Evolutionary conservation across 2,329 filamentous ascomycete genomes (phyloP), one percentile per base, ranked within the genome.

Genomic region (Fusarium miscanthi): DNA sequence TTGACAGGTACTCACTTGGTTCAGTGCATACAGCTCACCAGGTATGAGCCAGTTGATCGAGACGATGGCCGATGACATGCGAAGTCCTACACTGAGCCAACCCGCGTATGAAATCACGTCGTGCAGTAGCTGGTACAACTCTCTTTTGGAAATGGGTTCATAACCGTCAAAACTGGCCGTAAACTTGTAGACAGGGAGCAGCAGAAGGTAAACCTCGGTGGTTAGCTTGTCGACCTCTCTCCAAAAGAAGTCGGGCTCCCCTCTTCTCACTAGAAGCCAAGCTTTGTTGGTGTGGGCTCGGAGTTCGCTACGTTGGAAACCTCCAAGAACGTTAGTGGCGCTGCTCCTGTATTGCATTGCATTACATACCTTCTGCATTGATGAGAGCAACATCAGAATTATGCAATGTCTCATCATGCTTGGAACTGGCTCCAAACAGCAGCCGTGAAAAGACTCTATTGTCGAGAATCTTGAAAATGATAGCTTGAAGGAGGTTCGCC

Each of bases 371-470:
- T 65, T 81, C 79, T 37, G 70, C 37, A 37, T 70, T 45, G n/a
- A 78, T 62, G 41, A 79, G 72, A 3, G 68, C 67, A 31, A 52
- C 54, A 48, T 81, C 80, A 14, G 74, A 73, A 17, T 63, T 63
- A 14, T 61, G 38, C 6, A 82, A 68, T 5, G 70, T 51, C 53
- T 69, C 61, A 35, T 42, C 41, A 54, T 81, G 78, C n/a, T 73
- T 70, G 5, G 66, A 21, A 21, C 63, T 61, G 25, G 80, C 79
- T 16, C 80, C 81, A 66, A 82, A 82, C 6, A 82, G 70, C 12
- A 80, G 67, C 17, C 63, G 53, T 10, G 77, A 78, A 23, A 82
- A 79, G 23, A 80, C 67, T 2, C 74, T 56, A 7, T 63, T 64
- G 14, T 79, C 74, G 21, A 81, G 64, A 38, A 79, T 61, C 66